Evolutionary conservation across 352 stramenopile species (phyloP).

Genomic region (Phytophthora fragariae): DNA sequence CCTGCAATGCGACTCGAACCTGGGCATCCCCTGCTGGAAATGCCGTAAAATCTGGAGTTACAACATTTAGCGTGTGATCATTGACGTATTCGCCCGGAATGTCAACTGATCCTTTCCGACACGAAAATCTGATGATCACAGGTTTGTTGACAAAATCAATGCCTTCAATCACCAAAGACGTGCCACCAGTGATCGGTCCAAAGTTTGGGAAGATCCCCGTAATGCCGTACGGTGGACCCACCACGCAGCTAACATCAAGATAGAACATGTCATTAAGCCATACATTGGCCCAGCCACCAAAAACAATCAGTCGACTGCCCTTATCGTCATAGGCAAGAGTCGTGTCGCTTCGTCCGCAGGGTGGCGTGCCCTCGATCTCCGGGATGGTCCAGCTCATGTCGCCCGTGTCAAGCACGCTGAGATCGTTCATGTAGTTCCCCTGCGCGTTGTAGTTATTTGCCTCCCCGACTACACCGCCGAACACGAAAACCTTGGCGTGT

Average conservation of each 20-base stretch:
- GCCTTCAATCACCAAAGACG: constrained; percentile 86
- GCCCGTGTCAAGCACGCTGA: constrained; percentile 94
- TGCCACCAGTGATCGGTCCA: constrained; percentile 94
- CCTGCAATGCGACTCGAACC: constrained; percentile 91
- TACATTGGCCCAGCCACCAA: constrained; percentile 96
- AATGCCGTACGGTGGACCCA: constrained; percentile 97
- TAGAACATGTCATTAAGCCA: constrained; percentile 94
- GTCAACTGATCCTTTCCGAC: constrained; percentile 91
- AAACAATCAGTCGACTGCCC: constrained; percentile 91
- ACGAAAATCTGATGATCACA: constrained; percentile 92
- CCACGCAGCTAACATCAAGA: constrained; percentile 94
- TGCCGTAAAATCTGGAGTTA: constrained; percentile 91
- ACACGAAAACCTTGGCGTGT: constrained; percentile 96
- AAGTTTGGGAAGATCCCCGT: constrained; percentile 88
- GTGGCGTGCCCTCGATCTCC: constrained; percentile 79
- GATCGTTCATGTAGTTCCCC: constrained; percentile 89
- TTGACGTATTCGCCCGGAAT: constrained; percentile 90
- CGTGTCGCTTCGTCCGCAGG: constrained; percentile 91
- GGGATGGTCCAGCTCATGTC: constrained; percentile 90
- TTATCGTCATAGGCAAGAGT: constrained; percentile 95
- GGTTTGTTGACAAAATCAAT: constrained; percentile 92
- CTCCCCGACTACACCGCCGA: constrained; percentile 95
- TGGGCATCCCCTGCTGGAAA: constrained; percentile 89
- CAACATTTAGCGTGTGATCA: constrained; percentile 89
- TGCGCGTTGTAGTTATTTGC: constrained; percentile 87